phyloP scores from a whole-genome alignment of 768 basidiomycete genomes.

The Coprinopsis sp. region DNA sequence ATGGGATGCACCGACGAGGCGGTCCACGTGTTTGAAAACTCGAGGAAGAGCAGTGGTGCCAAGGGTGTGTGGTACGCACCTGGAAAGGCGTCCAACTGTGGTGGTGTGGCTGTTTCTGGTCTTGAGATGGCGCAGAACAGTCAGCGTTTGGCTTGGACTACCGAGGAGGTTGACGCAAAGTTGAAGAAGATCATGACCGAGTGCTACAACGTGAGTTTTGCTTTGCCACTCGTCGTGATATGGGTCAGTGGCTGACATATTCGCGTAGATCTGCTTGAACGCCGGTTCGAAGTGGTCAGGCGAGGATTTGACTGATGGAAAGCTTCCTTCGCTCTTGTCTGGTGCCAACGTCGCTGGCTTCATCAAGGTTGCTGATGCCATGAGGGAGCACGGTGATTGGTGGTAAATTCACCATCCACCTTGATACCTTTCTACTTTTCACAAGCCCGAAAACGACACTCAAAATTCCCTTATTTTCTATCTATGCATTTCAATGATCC shows the following conservation, averaged over 20 bases:
- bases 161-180: conserved; percentile 61
- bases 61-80: conserved; percentile 66
- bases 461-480: no score
- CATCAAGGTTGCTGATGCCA: conserved; percentile 67
- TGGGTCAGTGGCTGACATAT: conserved; percentile 3
- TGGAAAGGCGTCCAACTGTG: conserved; percentile 64
- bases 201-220: conserved; percentile 42
- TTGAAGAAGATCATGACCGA: conserved; percentile 68
- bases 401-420: conserved; percentile 42
- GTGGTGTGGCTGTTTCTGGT: conserved; percentile 75
- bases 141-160: conserved; percentile 57
- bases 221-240: neutral
- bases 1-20: conserved; percentile 75
- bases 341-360: conserved; percentile 75
- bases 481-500: no score
- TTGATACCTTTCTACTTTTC: neutral
- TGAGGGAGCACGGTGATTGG: conserved; percentile 73
- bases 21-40: conserved; percentile 64
- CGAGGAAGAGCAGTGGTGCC: conserved; percentile 46
- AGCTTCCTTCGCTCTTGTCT: conserved; percentile 48
- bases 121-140: conserved; percentile 83
- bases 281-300: conserved; percentile 57
- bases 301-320: conserved; percentile 34
- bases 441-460: neutral
- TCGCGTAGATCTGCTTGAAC: conserved; percentile 44